A percentile compares a stretch with the other conserved stretches of the same genome.
Evolutionary conservation across 2,329 filamentous ascomycete species (phyloP).

Genomic region (Raffaelea ambrosiae): DNA sequence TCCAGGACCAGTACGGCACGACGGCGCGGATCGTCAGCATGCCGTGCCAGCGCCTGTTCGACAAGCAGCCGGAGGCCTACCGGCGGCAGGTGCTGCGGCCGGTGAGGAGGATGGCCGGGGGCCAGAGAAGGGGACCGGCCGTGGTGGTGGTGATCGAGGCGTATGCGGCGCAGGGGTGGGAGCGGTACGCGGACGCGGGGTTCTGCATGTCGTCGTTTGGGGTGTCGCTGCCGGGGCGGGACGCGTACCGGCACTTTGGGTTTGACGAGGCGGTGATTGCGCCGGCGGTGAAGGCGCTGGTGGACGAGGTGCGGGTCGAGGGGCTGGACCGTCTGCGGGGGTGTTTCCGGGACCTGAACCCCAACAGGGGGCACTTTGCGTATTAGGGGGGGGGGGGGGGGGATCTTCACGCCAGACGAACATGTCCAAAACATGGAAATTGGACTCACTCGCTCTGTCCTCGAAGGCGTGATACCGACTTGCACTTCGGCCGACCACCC

Average conservation of each 20-base stretch:
- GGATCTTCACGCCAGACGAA: too few species aligned
- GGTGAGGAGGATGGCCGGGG: too few species aligned
- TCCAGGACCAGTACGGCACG: conserved; percentile 21
- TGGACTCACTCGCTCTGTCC: too few species aligned
- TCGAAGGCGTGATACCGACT: too few species aligned
- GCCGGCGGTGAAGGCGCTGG: neutral
- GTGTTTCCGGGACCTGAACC: conserved; percentile 19
- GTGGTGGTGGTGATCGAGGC: conserved; percentile 39
- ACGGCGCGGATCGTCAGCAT: conserved; percentile 26
- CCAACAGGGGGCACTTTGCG: neutral
- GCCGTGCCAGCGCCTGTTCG: conserved; percentile 27
- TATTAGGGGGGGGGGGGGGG: too few species aligned
- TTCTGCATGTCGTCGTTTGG: conserved; percentile 40
- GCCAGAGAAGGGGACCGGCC: too few species aligned
- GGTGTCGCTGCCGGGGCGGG: conserved; percentile 38
- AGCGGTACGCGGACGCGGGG: conserved; percentile 44
- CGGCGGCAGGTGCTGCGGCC: conserved; percentile 28
- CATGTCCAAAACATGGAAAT: too few species aligned
- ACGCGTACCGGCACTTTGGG: conserved; percentile 44
- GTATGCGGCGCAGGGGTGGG: conserved; percentile 44
- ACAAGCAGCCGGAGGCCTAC: conserved; percentile 23
- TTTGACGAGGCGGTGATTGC: conserved; percentile 26
- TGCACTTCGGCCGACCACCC: too few species aligned
- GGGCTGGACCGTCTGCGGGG: conserved; percentile 18
- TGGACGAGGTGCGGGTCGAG: neutral